Percentiles rank a stretch among this genome's conserved stretches.
These are phyloP conservation scores for Zymoseptoria tritici DNA, from an alignment of 2,329 filamentous ascomycete species.

Conservation along the genomic window DNA sequence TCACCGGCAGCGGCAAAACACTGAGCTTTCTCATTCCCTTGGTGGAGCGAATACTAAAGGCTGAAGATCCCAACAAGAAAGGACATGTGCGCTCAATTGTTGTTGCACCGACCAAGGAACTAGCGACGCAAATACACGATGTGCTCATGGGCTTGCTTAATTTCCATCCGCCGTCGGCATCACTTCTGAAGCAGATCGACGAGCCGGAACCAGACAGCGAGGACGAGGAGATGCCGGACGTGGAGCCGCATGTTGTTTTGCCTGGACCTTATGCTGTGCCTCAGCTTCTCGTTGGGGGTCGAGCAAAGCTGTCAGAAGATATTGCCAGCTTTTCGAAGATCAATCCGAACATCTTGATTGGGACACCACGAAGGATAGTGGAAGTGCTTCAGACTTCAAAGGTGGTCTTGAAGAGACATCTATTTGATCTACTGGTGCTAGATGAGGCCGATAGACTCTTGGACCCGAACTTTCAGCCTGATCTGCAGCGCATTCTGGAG, in stretches of 20 bases:
- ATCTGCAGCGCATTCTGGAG: slow-evolving; percentile 76
- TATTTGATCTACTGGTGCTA: slow-evolving; percentile 81
- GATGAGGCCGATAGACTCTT: slow-evolving; percentile 91
- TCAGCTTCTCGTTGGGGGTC: slow-evolving; percentile 80
- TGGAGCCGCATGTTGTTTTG: slow-evolving; percentile 38
- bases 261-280: slow-evolving; percentile 57
- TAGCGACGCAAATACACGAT: slow-evolving; percentile 82
- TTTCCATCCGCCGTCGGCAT: slow-evolving; percentile 75
- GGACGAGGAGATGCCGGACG: slow-evolving; percentile 32
- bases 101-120: slow-evolving; percentile 83
- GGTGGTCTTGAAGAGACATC: slow-evolving; percentile 27
- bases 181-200: slow-evolving; percentile 49
- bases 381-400: slow-evolving; percentile 74
- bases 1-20: slow-evolving; percentile 88
- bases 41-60: slow-evolving; percentile 70
- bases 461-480: slow-evolving; percentile 88
- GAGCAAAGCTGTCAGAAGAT: slow-evolving; percentile 74
- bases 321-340: slow-evolving; percentile 74
- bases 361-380: slow-evolving; percentile 80
- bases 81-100: slow-evolving; percentile 88
- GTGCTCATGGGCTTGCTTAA: slow-evolving; percentile 69
- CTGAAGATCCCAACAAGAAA: slow-evolving; percentile 76
- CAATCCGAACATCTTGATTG: slow-evolving; percentile 82
- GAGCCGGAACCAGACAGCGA: slow-evolving; percentile 33
- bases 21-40: slow-evolving; percentile 78